Base-by-base conservation (phyloP, 306 rosid genomes). In the Cucumis hystrix region DNA sequence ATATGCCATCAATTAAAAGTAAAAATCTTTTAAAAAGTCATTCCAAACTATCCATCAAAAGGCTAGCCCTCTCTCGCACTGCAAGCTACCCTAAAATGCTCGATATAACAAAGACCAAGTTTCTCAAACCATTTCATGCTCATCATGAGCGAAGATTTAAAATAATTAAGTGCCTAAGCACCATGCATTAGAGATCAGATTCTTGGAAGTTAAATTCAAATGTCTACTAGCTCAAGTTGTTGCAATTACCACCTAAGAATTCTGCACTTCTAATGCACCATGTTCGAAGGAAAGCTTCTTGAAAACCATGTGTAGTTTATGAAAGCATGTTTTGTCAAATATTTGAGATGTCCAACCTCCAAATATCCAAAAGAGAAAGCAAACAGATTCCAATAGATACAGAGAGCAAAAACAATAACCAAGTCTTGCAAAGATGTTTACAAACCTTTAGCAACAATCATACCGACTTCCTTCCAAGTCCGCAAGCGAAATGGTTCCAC, bases 381-480 rank as follows among this genome's bases (percentile, higher is more conserved):
- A 39, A 4, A 66, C 73, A 67, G 17, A 9, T 40, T 67, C 14
- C 30, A 37, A 43, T 23, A 69, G 57, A 2, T 21, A 45, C 57
- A 69, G n/a, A 7, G 20, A 45, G 33, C 7, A 37, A 78, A 63
- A 18, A 41, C 39, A 30, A 21, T 40, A 78, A 47, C 63, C 1
- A 45, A 25, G 40, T 21, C 55, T 9, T 21, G 20, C 37, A 77
- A 65, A 78, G 64, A 52, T 10, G 55, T 66, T 78, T 77, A 88
- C 92, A 3, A 51, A 95, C 99, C 99, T 92, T 95, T 95, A 68
- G 97, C 97, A 72, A 95, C 60, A 61, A 95, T 84, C 84, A 95
- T 86, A 71, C 99, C 93, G 77, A 83, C 47, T 75, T 95, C 96
- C 83, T 86, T 82, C 97, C 93, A 89, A 57, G 93, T 90, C 76